A percentile compares a stretch with the other conserved stretches of the same genome.
phyloP scores from a whole-genome alignment of 441 rosid genomes.

The Gossypium gossypioides region DNA sequence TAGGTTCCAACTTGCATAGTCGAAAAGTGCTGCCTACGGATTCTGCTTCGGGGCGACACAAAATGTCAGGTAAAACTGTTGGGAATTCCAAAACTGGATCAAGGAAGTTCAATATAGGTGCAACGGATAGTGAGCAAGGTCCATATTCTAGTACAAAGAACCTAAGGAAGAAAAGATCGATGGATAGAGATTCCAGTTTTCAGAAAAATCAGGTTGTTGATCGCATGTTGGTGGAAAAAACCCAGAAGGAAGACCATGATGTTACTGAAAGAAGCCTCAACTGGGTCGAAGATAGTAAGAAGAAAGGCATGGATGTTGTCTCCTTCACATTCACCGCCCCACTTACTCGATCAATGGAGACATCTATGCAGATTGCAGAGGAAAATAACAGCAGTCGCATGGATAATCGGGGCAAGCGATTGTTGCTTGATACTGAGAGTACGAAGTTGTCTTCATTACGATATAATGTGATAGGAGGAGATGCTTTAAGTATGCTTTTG shows the following conservation, averaged over 20 bases:
- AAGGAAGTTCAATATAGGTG: slow-evolving; percentile 42
- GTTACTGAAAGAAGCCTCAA: slow-evolving; percentile 29
- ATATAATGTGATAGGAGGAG: slow-evolving; percentile 59
- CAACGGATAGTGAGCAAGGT: slow-evolving; percentile 29
- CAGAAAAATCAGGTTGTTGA: slow-evolving; percentile 33
- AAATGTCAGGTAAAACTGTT: slow-evolving; percentile 26
- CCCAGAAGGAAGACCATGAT: slow-evolving; percentile 30
- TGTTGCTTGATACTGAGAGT: slow-evolving; percentile 36
- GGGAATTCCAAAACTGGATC: slow-evolving; percentile 41
- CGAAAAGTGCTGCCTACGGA: slow-evolving; percentile 33
- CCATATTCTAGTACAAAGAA: slow-evolving; percentile 26
- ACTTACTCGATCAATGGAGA: slow-evolving; percentile 44
- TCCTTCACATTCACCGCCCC: slow-evolving; percentile 94
- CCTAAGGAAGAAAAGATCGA: slow-evolving; percentile 62
- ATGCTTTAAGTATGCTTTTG: slow-evolving; percentile 71
- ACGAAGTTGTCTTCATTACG: slow-evolving; percentile 49
- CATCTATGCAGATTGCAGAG: slow-evolving; percentile 27
- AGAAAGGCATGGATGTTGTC: slow-evolving; percentile 76
- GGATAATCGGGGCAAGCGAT: slow-evolving; percentile 35
- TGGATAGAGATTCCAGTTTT: slow-evolving; percentile 32
- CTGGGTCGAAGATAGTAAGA: slow-evolving; percentile 60
- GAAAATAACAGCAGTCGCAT: slow-evolving; percentile 16
- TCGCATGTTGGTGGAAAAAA: slow-evolving; percentile 20
- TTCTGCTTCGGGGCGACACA: slow-evolving; percentile 28
- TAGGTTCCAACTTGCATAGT: slow-evolving; percentile 28